These are phyloP conservation scores for Candida sp. DNA, from an alignment of 1,139 yeast species.

Conservation along the genomic window DNA sequence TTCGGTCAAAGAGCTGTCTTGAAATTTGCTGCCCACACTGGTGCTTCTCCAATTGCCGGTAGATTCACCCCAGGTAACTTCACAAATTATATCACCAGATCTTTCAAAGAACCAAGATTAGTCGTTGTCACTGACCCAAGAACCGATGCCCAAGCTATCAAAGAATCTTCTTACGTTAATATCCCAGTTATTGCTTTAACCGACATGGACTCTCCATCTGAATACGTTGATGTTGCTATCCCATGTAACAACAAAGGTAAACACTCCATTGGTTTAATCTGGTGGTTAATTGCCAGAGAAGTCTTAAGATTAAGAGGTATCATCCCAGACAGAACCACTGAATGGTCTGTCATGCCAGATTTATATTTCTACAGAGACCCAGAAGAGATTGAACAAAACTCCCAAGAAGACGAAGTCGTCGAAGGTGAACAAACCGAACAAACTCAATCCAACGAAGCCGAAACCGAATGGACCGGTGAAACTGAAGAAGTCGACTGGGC, in stretches of 20 bases:
- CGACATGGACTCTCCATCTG: slow-evolving; percentile 99
- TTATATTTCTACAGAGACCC: slow-evolving; percentile 99
- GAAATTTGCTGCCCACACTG: slow-evolving; percentile 99
- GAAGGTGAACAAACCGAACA: slow-evolving; percentile 48
- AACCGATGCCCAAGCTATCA: slow-evolving; percentile 99
- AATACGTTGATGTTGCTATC: slow-evolving; percentile 98
- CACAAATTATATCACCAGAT: slow-evolving; percentile 99
- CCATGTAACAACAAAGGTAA: slow-evolving; percentile 99
- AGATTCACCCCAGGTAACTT: slow-evolving; percentile 99
- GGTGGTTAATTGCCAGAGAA: slow-evolving; percentile 99
- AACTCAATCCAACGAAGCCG: slow-evolving; percentile 49
- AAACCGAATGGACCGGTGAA: slow-evolving; percentile 54
- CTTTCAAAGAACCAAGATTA: slow-evolving; percentile 99
- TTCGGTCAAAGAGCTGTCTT: slow-evolving; percentile 99
- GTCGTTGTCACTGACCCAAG: slow-evolving; percentile 99
- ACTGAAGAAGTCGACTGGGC: slow-evolving; percentile 65
- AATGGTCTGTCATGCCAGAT: slow-evolving; percentile 99
- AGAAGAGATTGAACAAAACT: slow-evolving; percentile 93
- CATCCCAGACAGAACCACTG: slow-evolving; percentile 93
- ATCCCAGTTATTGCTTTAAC: slow-evolving; percentile 99
- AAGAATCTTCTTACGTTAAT: slow-evolving; percentile 99
- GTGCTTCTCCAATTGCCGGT: slow-evolving; percentile 99
- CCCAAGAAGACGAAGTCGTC: slow-evolving; percentile 67
- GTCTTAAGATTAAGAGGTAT: slow-evolving; percentile 99
- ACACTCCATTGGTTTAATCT: slow-evolving; percentile 99